phyloP scores from a whole-genome alignment of 352 stramenopile species.

The Pythium monospermum region DNA sequence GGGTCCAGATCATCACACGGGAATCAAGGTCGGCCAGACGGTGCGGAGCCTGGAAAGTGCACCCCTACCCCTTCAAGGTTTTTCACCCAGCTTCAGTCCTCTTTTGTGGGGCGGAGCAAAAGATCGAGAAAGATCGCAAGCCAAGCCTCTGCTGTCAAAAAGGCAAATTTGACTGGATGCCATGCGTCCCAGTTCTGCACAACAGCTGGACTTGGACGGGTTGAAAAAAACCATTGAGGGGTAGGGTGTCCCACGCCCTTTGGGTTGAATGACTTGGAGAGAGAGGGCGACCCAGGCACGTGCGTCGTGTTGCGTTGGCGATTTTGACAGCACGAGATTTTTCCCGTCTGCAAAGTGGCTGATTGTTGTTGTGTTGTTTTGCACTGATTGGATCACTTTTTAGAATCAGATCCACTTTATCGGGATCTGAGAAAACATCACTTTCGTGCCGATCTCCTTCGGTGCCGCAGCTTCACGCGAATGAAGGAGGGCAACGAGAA shows the following conservation, averaged over 20 bases:
- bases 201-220: slow-evolving; percentile 5
- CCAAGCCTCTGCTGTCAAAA: slow-evolving; percentile 1
- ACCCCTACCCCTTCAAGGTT: slow-evolving; percentile 18
- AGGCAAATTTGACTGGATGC: slow-evolving; percentile 7
- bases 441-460: too few species aligned
- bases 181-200: slow-evolving; percentile 14
- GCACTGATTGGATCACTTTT: slow-evolving; percentile 15
- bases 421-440: slow-evolving; percentile 19
- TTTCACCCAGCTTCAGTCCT: slow-evolving; percentile 8
- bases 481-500: too few species aligned
- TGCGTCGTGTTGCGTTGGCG: background rate
- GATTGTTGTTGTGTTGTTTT: slow-evolving; percentile 21
- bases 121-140: slow-evolving; percentile 27
- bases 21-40: slow-evolving; percentile 18
- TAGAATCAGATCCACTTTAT: slow-evolving; percentile 7
- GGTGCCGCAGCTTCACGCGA: too few species aligned
- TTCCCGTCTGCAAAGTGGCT: slow-evolving; percentile 20
- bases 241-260: slow-evolving; percentile 6
- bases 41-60: slow-evolving; percentile 1
- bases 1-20: background rate
- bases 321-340: slow-evolving; percentile 20
- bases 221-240: background rate
- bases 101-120: background rate
- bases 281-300: slow-evolving; percentile 6
- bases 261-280: slow-evolving; percentile 12